Base-by-base conservation (phyloP, 305 asterid genomes). In the Fraxinus velutina region DNA sequence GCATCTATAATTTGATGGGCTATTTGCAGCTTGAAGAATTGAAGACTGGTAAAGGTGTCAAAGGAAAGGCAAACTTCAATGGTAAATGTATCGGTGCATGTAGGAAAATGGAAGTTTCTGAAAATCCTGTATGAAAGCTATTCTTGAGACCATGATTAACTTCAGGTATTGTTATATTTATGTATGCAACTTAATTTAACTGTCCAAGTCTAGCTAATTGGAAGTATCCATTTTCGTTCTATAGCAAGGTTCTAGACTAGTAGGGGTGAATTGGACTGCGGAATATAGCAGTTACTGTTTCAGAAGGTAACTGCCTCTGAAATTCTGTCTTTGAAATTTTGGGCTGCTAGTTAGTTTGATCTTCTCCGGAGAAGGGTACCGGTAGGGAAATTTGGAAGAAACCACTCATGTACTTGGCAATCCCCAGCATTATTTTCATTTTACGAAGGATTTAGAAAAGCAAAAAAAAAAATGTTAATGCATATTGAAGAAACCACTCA, bases 81-180 rank as follows among this genome's bases (percentile, higher is more conserved):
- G 78, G 2, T 82, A 84, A 82, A 78, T 85, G 37, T 36, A 79
- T 9, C 36, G 82, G 30, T 9, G 77, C 37, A 79, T 82, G 22
- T 60, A 85, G 15, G 72, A 80, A 83, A 73, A 39, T 83, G 77
- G 88, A 81, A 80, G 88, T 83, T 71, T 27, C 85, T 75, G 92
- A 89, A 76, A 95, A 92, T 79, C 92, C 93, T 97, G 73, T 94
- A 94, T 83, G 99, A 91, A 86, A 96, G 89, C 81, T 92, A 94
- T 89, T 96, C 98, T 34, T 96, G 99, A 98, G 99, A 98, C 72
- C 93, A 93, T 84, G 99, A 96, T 87, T 98, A 96, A 85, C 97
- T 96, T 81, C 98, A 94, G 97, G 98, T 95, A 4, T 78, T 70
- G 42, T 77, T 77, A 42, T 76, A 72, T 78, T 80, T 73, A 76